Conservation (phyloP, 306 rosid genomes). For the Albizia julibrissin region DNA sequence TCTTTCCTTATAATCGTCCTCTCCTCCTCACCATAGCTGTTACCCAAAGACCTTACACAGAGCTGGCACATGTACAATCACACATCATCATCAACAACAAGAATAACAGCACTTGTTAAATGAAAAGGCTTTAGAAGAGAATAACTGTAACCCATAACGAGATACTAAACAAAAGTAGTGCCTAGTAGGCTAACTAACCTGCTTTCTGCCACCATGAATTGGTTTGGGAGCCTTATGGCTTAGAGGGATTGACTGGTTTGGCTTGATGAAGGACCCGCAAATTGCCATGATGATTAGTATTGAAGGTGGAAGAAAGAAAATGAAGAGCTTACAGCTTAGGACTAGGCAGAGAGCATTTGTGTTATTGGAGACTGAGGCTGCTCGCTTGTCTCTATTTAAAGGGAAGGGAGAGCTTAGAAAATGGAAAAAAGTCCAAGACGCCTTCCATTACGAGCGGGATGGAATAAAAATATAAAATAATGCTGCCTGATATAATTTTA, state of each 20-base stretch:
- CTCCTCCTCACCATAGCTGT: constrained; percentile 38
- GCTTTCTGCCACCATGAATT: constrained; percentile 39
- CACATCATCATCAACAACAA: not conserved
- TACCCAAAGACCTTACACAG: constrained; percentile 48
- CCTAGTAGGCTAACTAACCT: constrained; percentile 36
- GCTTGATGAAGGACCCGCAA: constrained; percentile 38
- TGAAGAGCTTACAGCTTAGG: not conserved
- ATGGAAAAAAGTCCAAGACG: not conserved
- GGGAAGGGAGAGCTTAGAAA: not conserved
- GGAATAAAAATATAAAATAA: not conserved
- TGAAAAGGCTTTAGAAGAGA: not conserved
- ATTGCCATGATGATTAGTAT: constrained; percentile 48
- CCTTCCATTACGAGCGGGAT: no score
- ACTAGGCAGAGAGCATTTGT: not conserved
- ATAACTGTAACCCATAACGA: not conserved
- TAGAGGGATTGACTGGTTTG: constrained; percentile 43
- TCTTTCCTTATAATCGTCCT: constrained; percentile 45
- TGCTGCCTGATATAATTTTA: not conserved
- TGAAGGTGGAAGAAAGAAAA: constrained; percentile 24
- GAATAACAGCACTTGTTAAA: not conserved
- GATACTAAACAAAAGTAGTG: not conserved
- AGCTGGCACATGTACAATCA: constrained; percentile 39
- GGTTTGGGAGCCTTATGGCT: constrained; percentile 22
- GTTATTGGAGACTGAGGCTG: not conserved
- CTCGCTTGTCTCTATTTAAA: not conserved